Base-by-base conservation (phyloP, 129 eudicot genomes). In the Escallonia herrerae region DNA sequence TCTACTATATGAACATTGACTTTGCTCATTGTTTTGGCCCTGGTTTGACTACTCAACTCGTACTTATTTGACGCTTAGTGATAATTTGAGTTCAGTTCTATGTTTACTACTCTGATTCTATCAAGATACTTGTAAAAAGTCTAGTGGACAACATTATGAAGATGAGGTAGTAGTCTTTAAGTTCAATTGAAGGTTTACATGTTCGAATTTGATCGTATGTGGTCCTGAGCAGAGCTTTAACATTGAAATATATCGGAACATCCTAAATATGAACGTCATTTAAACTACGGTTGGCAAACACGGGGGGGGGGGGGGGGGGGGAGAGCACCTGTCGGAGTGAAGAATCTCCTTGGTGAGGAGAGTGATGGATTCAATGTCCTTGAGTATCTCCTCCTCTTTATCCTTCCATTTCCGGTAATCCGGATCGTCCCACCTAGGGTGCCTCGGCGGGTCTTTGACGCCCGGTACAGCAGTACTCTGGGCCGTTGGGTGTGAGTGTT, bases 401-500 rank as follows among this genome's bases (percentile, higher is more conserved):
- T 72, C 86, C 67, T 84, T 82, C 97, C 97, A 86, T n/a, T 76
- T 83, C 50, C 84, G 72, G 65, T 71, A 82, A 76, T 84, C 82
- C 11, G 86, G 89, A 59, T 79, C 81, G 9, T 75, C 79, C 66
- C 67, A 63, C 61, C 79, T 71, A 0, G 82, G 64, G 56, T 66
- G 56, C 33, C 81, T 81, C 4, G 74, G 79, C 15, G 76, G 75
- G 48, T 69, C 69, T 40, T 60, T 70, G 10, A 15, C 45, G 63
- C 63, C 53, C 43, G 43, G 33, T 8, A 58, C 47, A 5, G 74
- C 2, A 3, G 41, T 15, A 41, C 57, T 68, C 63, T 49, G 57
- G 6, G 49, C 33, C 15, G 65, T 2, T n/a, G 83, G 43, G 58
- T 82, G 53, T 43, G 77, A 60, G 38, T 52, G 5, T 2, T 79